Base-by-base conservation (phyloP, 202 grass and related monocot species). In the Bolboschoenoplectus hybrid region DNA sequence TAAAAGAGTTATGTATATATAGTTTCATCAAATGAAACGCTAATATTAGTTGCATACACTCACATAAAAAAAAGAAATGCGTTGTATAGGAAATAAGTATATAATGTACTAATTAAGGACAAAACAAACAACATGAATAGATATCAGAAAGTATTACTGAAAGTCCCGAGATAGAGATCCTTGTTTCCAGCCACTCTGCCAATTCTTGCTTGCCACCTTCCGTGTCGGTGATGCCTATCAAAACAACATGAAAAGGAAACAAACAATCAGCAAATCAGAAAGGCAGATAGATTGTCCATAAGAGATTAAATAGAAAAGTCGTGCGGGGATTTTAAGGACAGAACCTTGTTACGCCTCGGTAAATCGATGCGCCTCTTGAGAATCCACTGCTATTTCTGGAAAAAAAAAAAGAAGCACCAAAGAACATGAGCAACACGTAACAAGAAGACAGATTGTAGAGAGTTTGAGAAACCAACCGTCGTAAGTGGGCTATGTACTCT, bases 151-250 rank as follows among this genome's bases (percentile, higher is more conserved):
- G 26, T 70, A 89, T 91, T 97, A 97, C 94, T 94, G 92, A 97
- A 97, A 0, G 94, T 97, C 63, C 94, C 94, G 62, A 97, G 94
- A 63, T 97, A 97, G 61, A 97, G n/a, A 83, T 94, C 94, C 89
- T 97, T 97, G 89, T 97, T 97, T 80, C 94, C 94, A 14, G 94
- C 92, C 60, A 97, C 94, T 81, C 94, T 89, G 26, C 94, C 43
- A 3, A 44, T 44, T 44, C 43, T 44, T 44, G 43, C 43, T 44
- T 44, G 43, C 43, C 43, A 44, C 26, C 26, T 26, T 0, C 26
- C 26, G 26, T 26, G 26, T 26, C 26, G 26, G 26, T 26, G 26
- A 39, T 97, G 94, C 92, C 94, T 97, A 69, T 81, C 66, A 81
- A 85, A 81, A 87, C 60, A 82, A 87, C 26, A 64, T 34, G 17